Conservation (phyloP, 2,329 filamentous ascomycete genomes). For the Cladosporium sp. region DNA sequence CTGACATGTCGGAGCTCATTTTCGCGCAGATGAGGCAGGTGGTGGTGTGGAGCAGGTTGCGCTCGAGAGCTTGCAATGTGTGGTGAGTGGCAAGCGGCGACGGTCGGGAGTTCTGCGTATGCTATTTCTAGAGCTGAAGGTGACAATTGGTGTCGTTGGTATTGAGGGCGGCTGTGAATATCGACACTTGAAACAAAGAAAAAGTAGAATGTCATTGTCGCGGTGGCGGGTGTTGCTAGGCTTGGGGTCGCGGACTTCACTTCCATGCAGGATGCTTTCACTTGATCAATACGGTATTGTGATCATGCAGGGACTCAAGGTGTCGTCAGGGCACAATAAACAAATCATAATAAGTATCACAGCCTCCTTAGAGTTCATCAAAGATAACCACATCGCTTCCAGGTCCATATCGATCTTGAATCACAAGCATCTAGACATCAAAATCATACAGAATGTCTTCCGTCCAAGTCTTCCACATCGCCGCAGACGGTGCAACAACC, state of each 20-base stretch:
- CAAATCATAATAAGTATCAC: too few species aligned
- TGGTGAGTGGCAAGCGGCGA: background rate
- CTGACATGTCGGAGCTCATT: background rate
- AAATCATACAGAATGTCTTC: conserved; percentile 10
- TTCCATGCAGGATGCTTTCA: too few species aligned
- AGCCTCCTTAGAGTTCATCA: too few species aligned
- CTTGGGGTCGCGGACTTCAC: too few species aligned
- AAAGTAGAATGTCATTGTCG: too few species aligned
- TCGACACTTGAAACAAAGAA: background rate
- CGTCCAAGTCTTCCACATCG: conserved; percentile 9
- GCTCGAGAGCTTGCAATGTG: background rate
- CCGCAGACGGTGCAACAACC: background rate
- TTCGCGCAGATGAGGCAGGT: background rate
- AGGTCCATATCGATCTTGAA: too few species aligned
- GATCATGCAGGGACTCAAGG: too few species aligned
- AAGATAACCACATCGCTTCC: too few species aligned
- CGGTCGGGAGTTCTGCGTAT: background rate
- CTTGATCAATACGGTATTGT: too few species aligned
- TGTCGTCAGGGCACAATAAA: too few species aligned
- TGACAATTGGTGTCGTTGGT: background rate
- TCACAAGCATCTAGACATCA: too few species aligned
- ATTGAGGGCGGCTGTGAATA: background rate
- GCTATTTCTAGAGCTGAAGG: background rate
- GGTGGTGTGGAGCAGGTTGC: background rate
- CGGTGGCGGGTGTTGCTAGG: too few species aligned